A percentile compares a stretch with the other conserved stretches of the same genome.
phyloP scores from a whole-genome alignment of 139 green algal genomes.

The Closterium sp. region DNA sequence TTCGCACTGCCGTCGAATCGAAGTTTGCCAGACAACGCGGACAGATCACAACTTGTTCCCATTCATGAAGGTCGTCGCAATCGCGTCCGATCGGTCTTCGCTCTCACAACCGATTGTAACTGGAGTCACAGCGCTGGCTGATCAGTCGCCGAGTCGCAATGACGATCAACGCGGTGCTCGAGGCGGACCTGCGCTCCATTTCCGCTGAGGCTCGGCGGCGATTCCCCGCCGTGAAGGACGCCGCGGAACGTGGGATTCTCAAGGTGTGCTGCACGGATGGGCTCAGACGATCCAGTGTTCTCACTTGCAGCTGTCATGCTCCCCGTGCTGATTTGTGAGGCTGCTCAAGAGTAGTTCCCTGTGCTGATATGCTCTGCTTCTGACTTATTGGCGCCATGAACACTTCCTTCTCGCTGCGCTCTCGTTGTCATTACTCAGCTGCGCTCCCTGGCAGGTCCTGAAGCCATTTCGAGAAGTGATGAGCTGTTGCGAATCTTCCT shows the following conservation, averaged over 20 bases:
- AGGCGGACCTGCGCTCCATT: slow-evolving; percentile 32
- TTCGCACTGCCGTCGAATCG: too few species aligned
- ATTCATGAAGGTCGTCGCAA: too few species aligned
- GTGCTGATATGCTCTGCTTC: neutral
- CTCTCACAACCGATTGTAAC: neutral
- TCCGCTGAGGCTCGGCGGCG: slow-evolving; percentile 31
- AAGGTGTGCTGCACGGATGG: slow-evolving; percentile 21
- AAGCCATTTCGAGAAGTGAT: slow-evolving; percentile 55
- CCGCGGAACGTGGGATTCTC: slow-evolving; percentile 42
- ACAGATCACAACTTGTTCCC: too few species aligned
- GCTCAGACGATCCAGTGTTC: neutral
- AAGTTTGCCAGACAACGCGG: too few species aligned
- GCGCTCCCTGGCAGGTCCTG: slow-evolving; percentile 27
- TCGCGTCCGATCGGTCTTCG: too few species aligned
- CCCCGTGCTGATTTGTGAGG: too few species aligned
- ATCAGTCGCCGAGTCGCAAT: neutral
- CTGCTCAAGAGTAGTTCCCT: too few species aligned
- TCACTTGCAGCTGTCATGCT: neutral
- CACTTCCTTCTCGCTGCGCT: neutral
- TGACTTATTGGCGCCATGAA: neutral
- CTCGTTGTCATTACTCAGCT: slow-evolving; percentile 10
- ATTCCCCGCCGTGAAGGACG: slow-evolving; percentile 49
- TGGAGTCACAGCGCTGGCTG: neutral
- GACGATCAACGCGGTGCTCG: slow-evolving; percentile 40
- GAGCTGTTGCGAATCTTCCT: slow-evolving; percentile 79